Conservation (phyloP, 2,329 filamentous ascomycete species). For the Thelonectria blattea region DNA sequence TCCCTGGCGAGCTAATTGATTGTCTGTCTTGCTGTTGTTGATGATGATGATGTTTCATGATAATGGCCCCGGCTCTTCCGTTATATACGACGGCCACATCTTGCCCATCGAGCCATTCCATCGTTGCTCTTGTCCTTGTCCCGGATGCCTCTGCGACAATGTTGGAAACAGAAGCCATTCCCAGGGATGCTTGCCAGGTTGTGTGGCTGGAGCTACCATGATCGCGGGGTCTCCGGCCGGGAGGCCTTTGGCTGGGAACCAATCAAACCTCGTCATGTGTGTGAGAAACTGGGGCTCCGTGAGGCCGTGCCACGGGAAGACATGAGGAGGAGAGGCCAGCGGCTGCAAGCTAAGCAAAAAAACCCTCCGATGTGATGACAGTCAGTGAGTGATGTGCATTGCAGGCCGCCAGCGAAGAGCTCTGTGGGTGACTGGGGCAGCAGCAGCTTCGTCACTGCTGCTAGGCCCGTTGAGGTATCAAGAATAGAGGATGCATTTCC, state of each 20-base stretch:
- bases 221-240: conserved; percentile 36
- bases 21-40: conserved; percentile 6
- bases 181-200: conserved; percentile 13
- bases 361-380: conserved; percentile 4
- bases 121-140: not conserved
- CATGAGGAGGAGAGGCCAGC: not conserved
- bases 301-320: conserved; percentile 29
- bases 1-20: not conserved
- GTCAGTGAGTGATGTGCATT: conserved; percentile 17
- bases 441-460: not conserved
- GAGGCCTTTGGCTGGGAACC: conserved; percentile 31
- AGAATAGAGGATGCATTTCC: conserved; percentile 19
- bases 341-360: conserved; percentile 1
- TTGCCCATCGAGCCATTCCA: conserved; percentile 11
- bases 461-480: conserved; percentile 22
- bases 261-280: conserved; percentile 23
- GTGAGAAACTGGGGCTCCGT: conserved; percentile 10
- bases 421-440: too few species aligned
- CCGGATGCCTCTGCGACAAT: not conserved
- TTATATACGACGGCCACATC: conserved; percentile 13
- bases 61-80: conserved; percentile 15
- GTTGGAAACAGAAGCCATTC: conserved; percentile 5
- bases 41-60: not conserved
- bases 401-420: conserved; percentile 5
- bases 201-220: conserved; percentile 37